phyloP scores from a whole-genome alignment of 768 basidiomycete genomes.

The Galerina marginata region DNA sequence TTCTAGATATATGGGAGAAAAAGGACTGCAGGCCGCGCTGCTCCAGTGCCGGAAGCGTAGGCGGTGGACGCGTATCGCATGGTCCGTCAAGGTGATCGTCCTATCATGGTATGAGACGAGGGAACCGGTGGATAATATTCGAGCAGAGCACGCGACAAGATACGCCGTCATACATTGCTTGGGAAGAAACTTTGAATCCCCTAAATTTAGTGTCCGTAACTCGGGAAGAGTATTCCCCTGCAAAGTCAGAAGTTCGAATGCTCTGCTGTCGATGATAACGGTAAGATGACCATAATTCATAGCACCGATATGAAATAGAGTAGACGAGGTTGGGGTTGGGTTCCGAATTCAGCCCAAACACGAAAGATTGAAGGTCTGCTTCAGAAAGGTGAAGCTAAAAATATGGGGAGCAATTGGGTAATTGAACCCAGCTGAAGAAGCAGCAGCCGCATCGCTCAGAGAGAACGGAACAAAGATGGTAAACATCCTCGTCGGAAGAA shows the following conservation, averaged over 20 bases:
- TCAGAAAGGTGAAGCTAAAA: no score
- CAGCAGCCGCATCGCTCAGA: no score
- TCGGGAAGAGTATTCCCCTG: no score
- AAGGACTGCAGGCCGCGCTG: neutral
- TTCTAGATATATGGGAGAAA: constrained; percentile 5
- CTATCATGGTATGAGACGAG: constrained; percentile 18
- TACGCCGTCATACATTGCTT: constrained; percentile 11
- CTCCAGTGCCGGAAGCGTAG: constrained; percentile 3
- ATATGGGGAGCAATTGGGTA: no score
- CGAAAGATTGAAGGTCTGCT: no score
- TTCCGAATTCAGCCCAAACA: no score
- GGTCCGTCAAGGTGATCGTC: constrained; percentile 11
- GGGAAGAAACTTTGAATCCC: constrained; percentile 13
- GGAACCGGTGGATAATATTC: constrained; percentile 15
- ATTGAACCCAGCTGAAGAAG: no score
- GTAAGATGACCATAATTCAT: no score
- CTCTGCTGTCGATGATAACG: no score
- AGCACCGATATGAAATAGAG: no score
- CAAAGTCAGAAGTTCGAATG: no score
- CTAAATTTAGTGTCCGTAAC: constrained; percentile 10
- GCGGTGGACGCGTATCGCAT: constrained; percentile 17
- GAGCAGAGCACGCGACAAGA: constrained; percentile 13
- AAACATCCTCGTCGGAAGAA: neutral
- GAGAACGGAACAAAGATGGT: neutral
- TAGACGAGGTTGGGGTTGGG: no score